Evolutionary conservation across 2,329 filamentous ascomycete species (phyloP), one percentile per base, ranked within the genome.

Genomic region (Monosporascus cannonballus): DNA sequence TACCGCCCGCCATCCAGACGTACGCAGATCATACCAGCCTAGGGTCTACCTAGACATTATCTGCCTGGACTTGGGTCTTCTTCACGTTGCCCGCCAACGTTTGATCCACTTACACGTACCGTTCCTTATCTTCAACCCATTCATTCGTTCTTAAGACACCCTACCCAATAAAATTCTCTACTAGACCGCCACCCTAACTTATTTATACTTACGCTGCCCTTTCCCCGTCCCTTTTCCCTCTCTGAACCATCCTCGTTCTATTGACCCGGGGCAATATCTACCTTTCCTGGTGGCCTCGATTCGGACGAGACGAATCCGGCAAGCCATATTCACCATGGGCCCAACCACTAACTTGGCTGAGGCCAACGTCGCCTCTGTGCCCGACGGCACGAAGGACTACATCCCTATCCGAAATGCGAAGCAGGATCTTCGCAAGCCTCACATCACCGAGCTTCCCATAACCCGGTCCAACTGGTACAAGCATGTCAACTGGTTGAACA

Each of bases 401-500:
- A 72, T 77, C 62, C 78, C 78, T 54, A 69, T 76, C 47, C 76
- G 77, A 48, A 64, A 56, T 30, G 58, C 62, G 66, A 71, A 71
- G 61, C 71, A 73, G 59, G 95, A 95, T 76, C 81, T 86, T 66
- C 90, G 96, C 73, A 96, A 95, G 76, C 81, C 86, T 66, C 90
- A 96, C 73, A 94, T 96, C 72, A 84, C 89, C 59, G 90, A 95
- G 59, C 82, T 83, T 58, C 87, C 88, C 53, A 86, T 95, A 63
- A 96, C 89, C 55, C 80, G 78, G 72, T 76, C 78, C 65, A 96
- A 96, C 77, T 94, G 89, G 89, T 85, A 91, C 75, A 87, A 92
- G 75, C 91, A 96, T 69, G 81, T 96, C 77, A 91, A 96, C 80
- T 96, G 91, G 90, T 80, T 96, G 61, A 96, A 96, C 71, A 85